phyloP scores from a whole-genome alignment of 306 rosid genomes.

The Gastrolobium villosum region DNA sequence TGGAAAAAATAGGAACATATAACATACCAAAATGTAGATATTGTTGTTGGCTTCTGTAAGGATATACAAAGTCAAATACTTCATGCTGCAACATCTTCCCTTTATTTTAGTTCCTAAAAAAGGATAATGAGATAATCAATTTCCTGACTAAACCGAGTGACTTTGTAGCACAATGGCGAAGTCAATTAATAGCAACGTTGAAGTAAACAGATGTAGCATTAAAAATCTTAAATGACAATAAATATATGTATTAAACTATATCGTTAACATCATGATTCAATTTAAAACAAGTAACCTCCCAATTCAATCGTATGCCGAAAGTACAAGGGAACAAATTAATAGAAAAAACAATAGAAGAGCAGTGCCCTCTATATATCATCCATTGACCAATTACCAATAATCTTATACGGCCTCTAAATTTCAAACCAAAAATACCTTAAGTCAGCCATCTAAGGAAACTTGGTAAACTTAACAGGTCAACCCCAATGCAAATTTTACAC shows the following conservation, averaged over 20 bases:
- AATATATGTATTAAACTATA: background rate
- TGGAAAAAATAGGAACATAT: background rate
- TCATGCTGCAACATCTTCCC: conserved; percentile 80
- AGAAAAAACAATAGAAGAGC: background rate
- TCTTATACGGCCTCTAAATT: no score
- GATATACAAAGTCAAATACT: conserved; percentile 62
- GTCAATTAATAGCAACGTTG: conserved; percentile 39
- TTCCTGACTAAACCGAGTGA: conserved; percentile 24
- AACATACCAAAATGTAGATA: conserved; percentile 22
- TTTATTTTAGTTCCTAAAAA: conserved; percentile 81
- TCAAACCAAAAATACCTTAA: no score
- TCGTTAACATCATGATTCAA: background rate
- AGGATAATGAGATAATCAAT: conserved; percentile 45
- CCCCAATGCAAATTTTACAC: no score
- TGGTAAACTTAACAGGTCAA: no score
- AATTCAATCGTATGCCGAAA: conserved; percentile 10
- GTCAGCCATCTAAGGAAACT: no score
- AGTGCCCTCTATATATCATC: no score
- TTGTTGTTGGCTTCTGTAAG: conserved; percentile 16
- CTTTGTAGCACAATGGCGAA: conserved; percentile 38
- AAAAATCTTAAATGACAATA: conserved; percentile 36
- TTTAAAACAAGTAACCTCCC: conserved; percentile 30
- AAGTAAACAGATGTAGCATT: conserved; percentile 4
- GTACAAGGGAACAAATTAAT: conserved; percentile 1
- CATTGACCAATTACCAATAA: no score